These are phyloP conservation scores for Cystobasidium slooffiae DNA, from an alignment of 1,284 basidiomycete genomes.

Conservation along the genomic window DNA sequence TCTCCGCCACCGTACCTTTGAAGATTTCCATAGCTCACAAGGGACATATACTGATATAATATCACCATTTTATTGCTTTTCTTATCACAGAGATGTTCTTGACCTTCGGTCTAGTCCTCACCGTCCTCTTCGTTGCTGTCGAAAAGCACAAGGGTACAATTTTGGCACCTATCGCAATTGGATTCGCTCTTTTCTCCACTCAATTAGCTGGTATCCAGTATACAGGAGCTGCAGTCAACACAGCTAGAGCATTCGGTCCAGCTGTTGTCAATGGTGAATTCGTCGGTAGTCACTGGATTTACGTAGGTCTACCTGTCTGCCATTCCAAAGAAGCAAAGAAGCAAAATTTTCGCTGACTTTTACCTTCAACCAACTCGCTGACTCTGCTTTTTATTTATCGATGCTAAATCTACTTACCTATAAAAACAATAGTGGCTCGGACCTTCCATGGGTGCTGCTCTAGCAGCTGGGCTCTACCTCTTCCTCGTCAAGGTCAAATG, in stretches of 20 bases:
- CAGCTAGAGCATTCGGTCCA: too few species aligned
- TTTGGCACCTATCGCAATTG: constrained; percentile 46
- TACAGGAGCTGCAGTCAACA: constrained; percentile 48
- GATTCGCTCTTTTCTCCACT: constrained; percentile 46
- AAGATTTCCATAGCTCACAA: too few species aligned
- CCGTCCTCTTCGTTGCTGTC: constrained; percentile 45
- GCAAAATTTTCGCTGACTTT: background rate
- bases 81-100: constrained; percentile 67
- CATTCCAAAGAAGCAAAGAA: too few species aligned
- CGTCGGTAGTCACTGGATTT: too few species aligned
- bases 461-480: constrained; percentile 65
- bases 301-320: too few species aligned
- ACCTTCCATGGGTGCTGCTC: constrained; percentile 66
- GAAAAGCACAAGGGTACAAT: constrained; percentile 47
- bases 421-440: constrained; percentile 67
- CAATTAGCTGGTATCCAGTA: constrained; percentile 47
- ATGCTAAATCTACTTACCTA: too few species aligned
- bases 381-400: too few species aligned
- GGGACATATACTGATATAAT: too few species aligned
- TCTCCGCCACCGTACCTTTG: background rate
- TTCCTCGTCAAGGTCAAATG: constrained; percentile 62
- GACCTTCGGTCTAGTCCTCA: constrained; percentile 59
- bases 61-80: too few species aligned
- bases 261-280: too few species aligned
- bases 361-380: too few species aligned